A percentile compares a stretch with the other conserved stretches of the same genome.
Evolutionary conservation across 441 rosid genomes (phyloP).

Genomic region (Lagerstroemia fauriei): DNA sequence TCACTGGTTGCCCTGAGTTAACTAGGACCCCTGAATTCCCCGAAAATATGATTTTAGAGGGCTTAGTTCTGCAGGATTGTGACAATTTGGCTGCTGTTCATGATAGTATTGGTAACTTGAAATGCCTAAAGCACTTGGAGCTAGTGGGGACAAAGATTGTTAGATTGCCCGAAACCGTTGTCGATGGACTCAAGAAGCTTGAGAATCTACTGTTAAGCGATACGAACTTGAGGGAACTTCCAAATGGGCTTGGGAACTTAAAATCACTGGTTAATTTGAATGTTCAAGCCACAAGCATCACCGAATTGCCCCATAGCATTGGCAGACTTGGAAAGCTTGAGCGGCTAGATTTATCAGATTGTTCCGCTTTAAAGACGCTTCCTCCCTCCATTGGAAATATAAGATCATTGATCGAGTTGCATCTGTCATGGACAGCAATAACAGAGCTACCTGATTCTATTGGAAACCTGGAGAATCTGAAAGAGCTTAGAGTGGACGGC

Average conservation of each 20-base stretch:
- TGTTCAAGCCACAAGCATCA: background rate
- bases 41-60: background rate
- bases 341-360: background rate
- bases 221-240: background rate
- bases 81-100: background rate
- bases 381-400: background rate
- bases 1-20: background rate
- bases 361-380: background rate
- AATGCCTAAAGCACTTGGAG: background rate
- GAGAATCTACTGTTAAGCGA: too few relatives aligned
- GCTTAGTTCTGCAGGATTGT: background rate
- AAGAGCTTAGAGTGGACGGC: background rate
- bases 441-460: conserved; percentile 5
- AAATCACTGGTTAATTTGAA: background rate
- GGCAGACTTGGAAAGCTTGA: background rate
- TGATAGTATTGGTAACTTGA: conserved; percentile 1
- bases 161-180: too few relatives aligned
- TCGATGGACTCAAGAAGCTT: too few relatives aligned
- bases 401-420: background rate
- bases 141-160: background rate
- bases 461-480: background rate
- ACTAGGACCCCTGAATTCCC: conserved; percentile 7
- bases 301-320: background rate
- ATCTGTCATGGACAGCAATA: background rate
- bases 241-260: background rate